These are phyloP conservation scores for Beauveria sp. DNA, from an alignment of 2,329 filamentous ascomycete genomes.

Conservation along the genomic window DNA sequence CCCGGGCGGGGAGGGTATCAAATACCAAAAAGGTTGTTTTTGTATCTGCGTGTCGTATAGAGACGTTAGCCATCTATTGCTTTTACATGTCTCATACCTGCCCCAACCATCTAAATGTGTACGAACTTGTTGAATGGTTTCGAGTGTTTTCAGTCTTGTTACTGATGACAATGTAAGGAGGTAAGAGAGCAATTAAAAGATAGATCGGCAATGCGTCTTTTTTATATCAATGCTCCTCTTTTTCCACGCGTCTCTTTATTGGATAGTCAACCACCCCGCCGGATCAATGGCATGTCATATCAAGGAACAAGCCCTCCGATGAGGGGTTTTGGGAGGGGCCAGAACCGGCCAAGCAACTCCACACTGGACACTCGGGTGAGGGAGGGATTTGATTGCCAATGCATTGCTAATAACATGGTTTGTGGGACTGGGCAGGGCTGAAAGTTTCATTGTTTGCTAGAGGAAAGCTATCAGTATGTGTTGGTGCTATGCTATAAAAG, in stretches of 20 bases:
- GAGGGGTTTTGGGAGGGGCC: constrained; percentile 1
- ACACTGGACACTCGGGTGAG: not conserved
- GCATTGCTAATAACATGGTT: not conserved
- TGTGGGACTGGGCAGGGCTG: not conserved
- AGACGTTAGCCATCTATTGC: not conserved
- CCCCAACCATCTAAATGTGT: not conserved
- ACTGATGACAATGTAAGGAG: not conserved
- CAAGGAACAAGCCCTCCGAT: constrained; percentile 2
- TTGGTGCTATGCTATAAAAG: no score
- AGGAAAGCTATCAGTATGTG: not conserved
- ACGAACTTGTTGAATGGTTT: constrained; percentile 3
- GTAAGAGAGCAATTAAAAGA: not conserved
- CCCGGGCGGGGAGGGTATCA: not conserved
- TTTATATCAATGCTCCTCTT: constrained; percentile 9
- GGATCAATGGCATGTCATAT: not conserved
- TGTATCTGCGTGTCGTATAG: not conserved
- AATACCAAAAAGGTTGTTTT: not conserved
- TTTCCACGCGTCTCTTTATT: not conserved
- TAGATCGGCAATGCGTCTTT: not conserved
- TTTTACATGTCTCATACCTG: not conserved
- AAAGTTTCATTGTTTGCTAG: not conserved
- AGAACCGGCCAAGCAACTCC: not conserved
- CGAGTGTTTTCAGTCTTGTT: not conserved
- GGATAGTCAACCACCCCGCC: not conserved
- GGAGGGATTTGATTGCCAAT: not conserved